phyloP scores from a whole-genome alignment of 768 basidiomycete genomes.

The Bullera alba region DNA sequence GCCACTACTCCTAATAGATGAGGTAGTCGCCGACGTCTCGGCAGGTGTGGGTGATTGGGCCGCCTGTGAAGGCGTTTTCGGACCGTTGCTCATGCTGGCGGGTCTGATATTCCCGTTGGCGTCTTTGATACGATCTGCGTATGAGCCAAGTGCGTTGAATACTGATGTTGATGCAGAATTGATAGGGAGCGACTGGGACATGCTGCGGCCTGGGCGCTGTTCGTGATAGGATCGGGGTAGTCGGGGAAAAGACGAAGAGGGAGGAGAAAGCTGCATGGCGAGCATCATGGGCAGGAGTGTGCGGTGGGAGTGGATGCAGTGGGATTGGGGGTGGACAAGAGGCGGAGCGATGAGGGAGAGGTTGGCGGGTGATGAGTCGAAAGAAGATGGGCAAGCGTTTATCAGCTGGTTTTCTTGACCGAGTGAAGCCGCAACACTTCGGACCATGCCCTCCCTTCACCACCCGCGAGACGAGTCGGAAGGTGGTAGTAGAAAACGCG shows the following conservation, averaged over 20 bases:
- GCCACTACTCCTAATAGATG: no score
- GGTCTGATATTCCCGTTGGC: background rate
- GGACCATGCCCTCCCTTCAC: no score
- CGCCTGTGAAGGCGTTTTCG: background rate
- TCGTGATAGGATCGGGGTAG: constrained; percentile 2
- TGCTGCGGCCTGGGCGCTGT: background rate
- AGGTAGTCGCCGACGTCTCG: background rate
- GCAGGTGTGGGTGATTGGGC: background rate
- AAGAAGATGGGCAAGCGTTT: no score
- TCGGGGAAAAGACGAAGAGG: constrained; percentile 4
- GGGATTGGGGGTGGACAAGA: background rate
- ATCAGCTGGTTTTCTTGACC: no score
- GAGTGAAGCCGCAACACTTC: no score
- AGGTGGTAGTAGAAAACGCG: background rate
- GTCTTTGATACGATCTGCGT: constrained; percentile 34
- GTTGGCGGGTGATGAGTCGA: no score
- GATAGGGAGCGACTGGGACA: background rate
- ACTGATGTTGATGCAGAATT: constrained; percentile 12
- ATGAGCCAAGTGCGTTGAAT: constrained; percentile 39
- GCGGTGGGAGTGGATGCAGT: constrained; percentile 1
- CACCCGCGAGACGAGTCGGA: no score
- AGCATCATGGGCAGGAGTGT: constrained; percentile 12
- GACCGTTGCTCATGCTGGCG: background rate
- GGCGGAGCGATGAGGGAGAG: background rate
- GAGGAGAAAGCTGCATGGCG: constrained; percentile 13